Percentiles rank a stretch among this genome's conserved stretches.
Conservation (phyloP, 352 stramenopile genomes). For the Phytophthora citricola region DNA sequence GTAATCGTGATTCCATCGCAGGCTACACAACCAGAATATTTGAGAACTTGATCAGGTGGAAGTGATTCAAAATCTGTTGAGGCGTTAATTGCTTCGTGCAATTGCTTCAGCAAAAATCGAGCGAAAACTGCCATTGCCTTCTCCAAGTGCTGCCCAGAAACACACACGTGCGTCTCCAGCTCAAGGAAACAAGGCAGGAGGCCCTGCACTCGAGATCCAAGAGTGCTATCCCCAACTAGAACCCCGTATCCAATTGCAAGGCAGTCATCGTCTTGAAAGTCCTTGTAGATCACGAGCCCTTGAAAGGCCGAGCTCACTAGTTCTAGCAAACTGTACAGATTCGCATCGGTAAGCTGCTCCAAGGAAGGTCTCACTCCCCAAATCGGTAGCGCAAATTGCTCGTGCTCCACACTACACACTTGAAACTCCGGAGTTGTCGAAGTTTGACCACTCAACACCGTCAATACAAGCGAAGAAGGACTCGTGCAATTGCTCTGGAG, state of each 20-base stretch:
- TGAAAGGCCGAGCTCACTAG: conserved; percentile 14
- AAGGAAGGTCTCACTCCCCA: conserved; percentile 36
- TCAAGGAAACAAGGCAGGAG: conserved; percentile 18
- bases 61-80: conserved; percentile 15
- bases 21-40: conserved; percentile 18
- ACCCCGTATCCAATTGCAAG: conserved; percentile 24
- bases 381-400: conserved; percentile 31
- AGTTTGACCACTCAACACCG: conserved; percentile 22
- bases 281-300: conserved; percentile 12
- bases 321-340: conserved; percentile 23
- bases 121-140: conserved; percentile 58
- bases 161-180: conserved; percentile 48
- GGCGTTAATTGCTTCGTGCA: conserved; percentile 42
- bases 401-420: conserved; percentile 29
- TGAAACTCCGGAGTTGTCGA: conserved; percentile 6
- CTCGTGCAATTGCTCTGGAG: conserved; percentile 9
- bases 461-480: conserved; percentile 12
- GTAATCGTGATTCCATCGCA: conserved; percentile 29
- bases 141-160: conserved; percentile 47
- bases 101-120: conserved; percentile 48
- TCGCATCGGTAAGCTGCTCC: conserved; percentile 24
- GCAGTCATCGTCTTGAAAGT: conserved; percentile 41
- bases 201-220: conserved; percentile 10
- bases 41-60: conserved; percentile 9
- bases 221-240: conserved; percentile 33